phyloP scores from a whole-genome alignment of 176 grass and related monocot genomes.

The Musa troglodytarum region DNA sequence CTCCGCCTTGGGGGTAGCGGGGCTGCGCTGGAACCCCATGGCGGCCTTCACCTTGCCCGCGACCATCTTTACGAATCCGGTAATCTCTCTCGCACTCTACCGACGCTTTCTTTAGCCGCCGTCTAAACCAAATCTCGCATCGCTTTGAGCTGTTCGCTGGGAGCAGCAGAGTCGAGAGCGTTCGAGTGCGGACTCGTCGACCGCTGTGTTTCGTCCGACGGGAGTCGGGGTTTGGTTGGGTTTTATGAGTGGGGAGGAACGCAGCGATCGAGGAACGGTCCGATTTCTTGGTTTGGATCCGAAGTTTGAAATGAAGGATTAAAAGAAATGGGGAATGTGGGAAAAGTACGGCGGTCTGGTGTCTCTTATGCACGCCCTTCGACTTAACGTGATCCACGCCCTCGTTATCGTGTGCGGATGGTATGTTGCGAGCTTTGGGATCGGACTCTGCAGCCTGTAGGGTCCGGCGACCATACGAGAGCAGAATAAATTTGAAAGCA shows the following conservation, averaged over 20 bases:
- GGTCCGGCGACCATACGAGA: too few species aligned
- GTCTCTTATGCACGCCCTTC: too few species aligned
- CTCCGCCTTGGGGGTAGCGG: constrained; percentile 32
- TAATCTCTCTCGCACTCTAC: too few species aligned
- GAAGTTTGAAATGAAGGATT: background rate
- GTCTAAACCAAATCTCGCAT: background rate
- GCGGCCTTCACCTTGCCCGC: constrained; percentile 80
- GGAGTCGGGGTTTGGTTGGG: background rate
- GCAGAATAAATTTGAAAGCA: background rate
- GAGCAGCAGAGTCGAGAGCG: background rate
- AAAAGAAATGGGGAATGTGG: background rate
- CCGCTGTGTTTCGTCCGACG: background rate
- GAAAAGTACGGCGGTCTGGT: background rate
- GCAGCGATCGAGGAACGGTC: constrained; percentile 4
- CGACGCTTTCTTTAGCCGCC: background rate
- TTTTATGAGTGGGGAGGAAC: background rate
- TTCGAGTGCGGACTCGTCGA: background rate
- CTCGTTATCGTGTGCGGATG: too few species aligned
- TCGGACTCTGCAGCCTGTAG: too few species aligned
- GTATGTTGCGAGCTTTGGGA: too few species aligned
- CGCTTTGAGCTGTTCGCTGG: background rate
- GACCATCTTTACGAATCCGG: constrained; percentile 33
- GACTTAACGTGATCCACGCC: too few species aligned
- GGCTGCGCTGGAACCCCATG: constrained; percentile 81
- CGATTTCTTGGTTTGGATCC: background rate